These are phyloP conservation scores for Periglandula ipomoeae DNA, from an alignment of 2,329 filamentous ascomycete species.

Conservation along the genomic window DNA sequence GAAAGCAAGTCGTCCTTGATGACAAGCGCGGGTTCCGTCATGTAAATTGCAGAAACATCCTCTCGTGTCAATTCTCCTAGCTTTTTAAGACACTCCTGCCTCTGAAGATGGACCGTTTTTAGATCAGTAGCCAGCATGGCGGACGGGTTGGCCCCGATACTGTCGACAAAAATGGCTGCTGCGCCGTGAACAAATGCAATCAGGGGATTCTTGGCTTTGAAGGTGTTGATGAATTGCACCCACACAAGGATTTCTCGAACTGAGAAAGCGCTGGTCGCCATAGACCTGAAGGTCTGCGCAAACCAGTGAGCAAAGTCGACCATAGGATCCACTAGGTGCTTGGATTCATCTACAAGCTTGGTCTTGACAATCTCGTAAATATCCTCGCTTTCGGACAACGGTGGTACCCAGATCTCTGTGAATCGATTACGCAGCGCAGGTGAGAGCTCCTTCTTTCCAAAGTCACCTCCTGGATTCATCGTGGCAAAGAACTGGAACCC, in stretches of 20 bases:
- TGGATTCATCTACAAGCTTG: conserved; percentile 54
- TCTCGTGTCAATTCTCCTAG: conserved; percentile 56
- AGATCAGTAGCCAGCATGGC: conserved; percentile 68
- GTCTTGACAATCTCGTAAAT: conserved; percentile 76
- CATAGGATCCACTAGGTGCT: conserved; percentile 56
- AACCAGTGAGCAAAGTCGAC: conserved; percentile 93
- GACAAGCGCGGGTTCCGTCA: conserved; percentile 48
- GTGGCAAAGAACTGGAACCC: conserved; percentile 96
- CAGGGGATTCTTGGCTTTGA: conserved; percentile 34
- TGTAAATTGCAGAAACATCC: conserved; percentile 59
- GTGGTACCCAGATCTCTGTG: conserved; percentile 96
- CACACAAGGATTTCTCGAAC: conserved; percentile 88
- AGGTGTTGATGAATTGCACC: conserved; percentile 83
- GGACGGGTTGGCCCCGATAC: conserved; percentile 88
- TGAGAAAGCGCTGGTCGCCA: conserved; percentile 68
- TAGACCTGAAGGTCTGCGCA: conserved; percentile 68
- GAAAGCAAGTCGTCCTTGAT: conserved; percentile 43
- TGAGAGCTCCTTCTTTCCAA: conserved; percentile 94
- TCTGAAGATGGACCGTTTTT: conserved; percentile 60
- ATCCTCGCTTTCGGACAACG: conserved; percentile 75
- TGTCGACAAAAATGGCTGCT: conserved; percentile 91
- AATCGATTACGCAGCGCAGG: conserved; percentile 92
- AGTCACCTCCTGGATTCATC: conserved; percentile 98
- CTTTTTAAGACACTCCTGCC: conserved; percentile 62
- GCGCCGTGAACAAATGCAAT: conserved; percentile 67